Evolutionary conservation across 2,329 filamentous ascomycete species (phyloP).

Genomic region (Monilinia vaccinii-corymbosi): DNA sequence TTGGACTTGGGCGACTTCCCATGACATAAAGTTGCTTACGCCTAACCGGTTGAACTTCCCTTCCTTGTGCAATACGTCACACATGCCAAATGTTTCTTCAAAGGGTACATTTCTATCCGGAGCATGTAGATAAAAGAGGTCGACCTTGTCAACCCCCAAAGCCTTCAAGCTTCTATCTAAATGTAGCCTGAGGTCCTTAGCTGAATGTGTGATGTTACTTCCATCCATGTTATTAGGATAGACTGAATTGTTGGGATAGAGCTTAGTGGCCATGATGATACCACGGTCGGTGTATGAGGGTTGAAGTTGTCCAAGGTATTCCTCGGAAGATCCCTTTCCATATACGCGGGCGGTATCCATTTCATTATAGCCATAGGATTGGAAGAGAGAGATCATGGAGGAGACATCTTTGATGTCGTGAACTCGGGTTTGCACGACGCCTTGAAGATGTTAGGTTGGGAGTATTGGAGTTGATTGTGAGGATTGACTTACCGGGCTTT

Average conservation of each 20-base stretch:
- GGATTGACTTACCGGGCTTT: constrained; percentile 1
- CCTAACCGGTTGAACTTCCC: constrained; percentile 39
- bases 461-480: not conserved
- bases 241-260: constrained; percentile 15
- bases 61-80: constrained; percentile 30
- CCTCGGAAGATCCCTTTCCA: constrained; percentile 54
- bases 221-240: constrained; percentile 13
- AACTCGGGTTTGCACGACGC: constrained; percentile 25
- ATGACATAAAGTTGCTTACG: constrained; percentile 50
- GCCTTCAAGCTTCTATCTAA: constrained; percentile 44
- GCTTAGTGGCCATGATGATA: constrained; percentile 52
- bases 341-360: constrained; percentile 62
- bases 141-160: constrained; percentile 39
- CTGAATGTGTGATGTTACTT: constrained; percentile 34
- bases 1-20: constrained; percentile 25
- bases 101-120: constrained; percentile 25
- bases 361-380: constrained; percentile 57
- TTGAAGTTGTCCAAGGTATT: constrained; percentile 46
- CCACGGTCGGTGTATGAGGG: constrained; percentile 50
- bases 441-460: constrained; percentile 6
- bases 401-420: constrained; percentile 41
- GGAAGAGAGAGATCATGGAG: constrained; percentile 53
- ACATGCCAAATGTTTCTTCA: constrained; percentile 24
- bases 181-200: constrained; percentile 39
- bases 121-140: constrained; percentile 25